Evolutionary conservation across 208 protist species (phyloP), one percentile per base, ranked within the genome.

Genomic region (Phytomonas francai): DNA sequence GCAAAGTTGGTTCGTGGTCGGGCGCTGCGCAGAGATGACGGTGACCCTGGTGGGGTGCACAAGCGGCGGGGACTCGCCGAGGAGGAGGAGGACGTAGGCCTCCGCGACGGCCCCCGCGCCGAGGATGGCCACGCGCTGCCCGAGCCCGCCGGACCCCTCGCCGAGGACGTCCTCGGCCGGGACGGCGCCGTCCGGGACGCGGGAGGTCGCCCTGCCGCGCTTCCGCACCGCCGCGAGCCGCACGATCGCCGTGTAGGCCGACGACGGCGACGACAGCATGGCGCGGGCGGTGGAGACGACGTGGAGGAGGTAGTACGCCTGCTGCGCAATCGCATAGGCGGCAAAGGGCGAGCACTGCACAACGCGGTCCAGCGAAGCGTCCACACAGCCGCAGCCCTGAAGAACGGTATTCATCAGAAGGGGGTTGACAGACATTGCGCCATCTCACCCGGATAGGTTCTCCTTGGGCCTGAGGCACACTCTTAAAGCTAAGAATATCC

Each of bases 11-110:
- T 73, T 73, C 2, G 89, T 79, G 0, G 59, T 72, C 63, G 84
- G 79, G 2, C 80, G 70, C 68, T 91, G 84, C 1, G 84, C 76
- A n/a, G 88, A 90, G 29, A 91, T 77, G 22, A 94, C 84, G 19
- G 88, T 89, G 28, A 94, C 77, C 64, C 85, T 85, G 5, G 79
- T 85, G 2, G 85, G 83, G 69, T 94, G 88, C 22, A 92, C 67
- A 12, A 91, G 72, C 28, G 42, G 45, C 6, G 45, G 45, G 66
- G 36, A 32, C 49, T 32, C 63, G 59, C 51, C 28, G 22, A 57
- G 54, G 22, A 34, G 65, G 4, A 5, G 42, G 14, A 25, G 31
- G 31, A 5, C 56, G 29, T 9, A 45, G 62, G 59, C 39, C 19
- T 33, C 36, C 16, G 28, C 42, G 32, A 66, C 63, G 32, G 49